Base-by-base conservation (phyloP, 179 eudicot genomes). In the Spergularia azorica region DNA sequence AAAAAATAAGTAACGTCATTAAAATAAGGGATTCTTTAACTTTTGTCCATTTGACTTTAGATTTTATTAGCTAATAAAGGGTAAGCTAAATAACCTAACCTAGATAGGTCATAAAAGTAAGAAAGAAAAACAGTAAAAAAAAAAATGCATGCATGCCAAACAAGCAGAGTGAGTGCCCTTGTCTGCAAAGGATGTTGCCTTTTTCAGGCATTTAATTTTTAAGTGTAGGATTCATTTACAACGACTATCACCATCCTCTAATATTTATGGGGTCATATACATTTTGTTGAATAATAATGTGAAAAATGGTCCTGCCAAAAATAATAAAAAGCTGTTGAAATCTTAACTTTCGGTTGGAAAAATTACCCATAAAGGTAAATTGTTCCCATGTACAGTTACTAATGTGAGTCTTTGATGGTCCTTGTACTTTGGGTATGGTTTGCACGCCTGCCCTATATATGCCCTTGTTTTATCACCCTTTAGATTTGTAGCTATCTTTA, bases 351-450 rank as follows among this genome's bases (percentile, higher is more conserved):
- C 50, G 72, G 78, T 76, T 80, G 61, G 15, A 20, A 80, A 80
- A 76, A 80, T 76, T 80, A 76, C 83, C 70, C 63, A 13, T 71
- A 71, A 76, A 80, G 70, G 83, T 76, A 80, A 80, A 80, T 56
- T 76, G 80, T 80, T 59, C 56, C 73, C 63, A 80, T 76, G 70
- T 80, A 80, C 83, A 80, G 80, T 71, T 71, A 68, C 58, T 58
- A 80, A 76, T 65, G 71, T 54, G 67, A 65, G 55, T 66, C 52
- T 43, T 72, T 57, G 71, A 72, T 80, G 83, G 83, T 80, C 83
- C 83, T 76, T 80, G 77, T 80, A 80, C 77, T 51, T 80, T 76
- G 80, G 83, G 77, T 76, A 72, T 71, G 68, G 55, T 64, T 76
- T 63, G 76, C 82, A 79, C 76, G 82, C 74, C 72, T 79, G 59